Evolutionary conservation across 2,329 filamentous ascomycete genomes (phyloP), one percentile per base, ranked within the genome.

Genomic region (Scytalidium sp.): DNA sequence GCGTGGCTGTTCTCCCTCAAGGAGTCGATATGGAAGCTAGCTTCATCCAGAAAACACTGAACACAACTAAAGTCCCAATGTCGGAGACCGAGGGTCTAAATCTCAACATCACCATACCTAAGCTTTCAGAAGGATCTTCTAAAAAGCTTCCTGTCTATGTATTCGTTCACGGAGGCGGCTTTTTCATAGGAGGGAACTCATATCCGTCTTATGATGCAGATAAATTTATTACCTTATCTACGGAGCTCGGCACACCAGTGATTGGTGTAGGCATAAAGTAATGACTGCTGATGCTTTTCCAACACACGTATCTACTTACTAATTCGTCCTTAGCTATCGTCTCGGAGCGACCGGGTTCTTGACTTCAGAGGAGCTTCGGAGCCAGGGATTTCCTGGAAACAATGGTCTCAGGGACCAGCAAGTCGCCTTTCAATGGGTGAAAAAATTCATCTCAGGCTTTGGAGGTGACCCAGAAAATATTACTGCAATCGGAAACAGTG

Each of bases 161-260:
- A 2, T 79, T 78, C 53, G 69, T 81, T 3, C 76, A 81, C 51
- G 78, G 78, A 0, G 77, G 78, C 10, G 78, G 73, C 0, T 74
- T 77, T 44, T 62, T 64, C 2, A 67, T 74, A 2, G 78, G 77
- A 2, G 74, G 74, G 3, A 75, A 71, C 40, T 77, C 70, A 41
- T 81, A 75, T 68, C 78, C 77, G 1, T 74, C 80, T 32, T 78
- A 75, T 54, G 72, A 80, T 52, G 62, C 72, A 19, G 62, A 63
- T 4, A 61, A 69, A 1, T 52, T 81, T 4, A 74, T 79, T 3
- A 68, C 69, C 52, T 55, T 76, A 4, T 74, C 74, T 0, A 60
- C 63, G 1, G 67, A 72, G 13, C 67, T 68, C 17, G 70, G 67
- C 0, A 65, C 70, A 22, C 76, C 77, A 0, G 66, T 79, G 3